Base-by-base conservation (phyloP, 2,329 filamentous ascomycete genomes). In the Aspergillus quadrilineatus region DNA sequence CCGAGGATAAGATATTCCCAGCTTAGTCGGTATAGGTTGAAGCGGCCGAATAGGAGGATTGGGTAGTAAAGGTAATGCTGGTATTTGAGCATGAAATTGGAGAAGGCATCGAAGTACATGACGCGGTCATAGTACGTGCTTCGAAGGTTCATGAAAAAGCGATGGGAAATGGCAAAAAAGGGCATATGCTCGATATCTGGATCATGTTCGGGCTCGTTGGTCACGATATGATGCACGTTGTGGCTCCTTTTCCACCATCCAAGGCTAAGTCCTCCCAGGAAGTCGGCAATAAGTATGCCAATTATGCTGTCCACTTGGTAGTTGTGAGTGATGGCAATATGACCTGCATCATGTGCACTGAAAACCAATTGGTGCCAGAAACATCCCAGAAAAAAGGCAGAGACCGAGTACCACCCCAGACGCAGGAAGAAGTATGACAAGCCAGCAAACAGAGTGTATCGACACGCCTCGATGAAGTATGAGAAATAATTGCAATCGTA, bases 231-330 rank as follows among this genome's bases (percentile, higher is more conserved):
- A 71, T 97, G 93, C 7, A 97, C 92, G 69, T 97, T 97, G 75
- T 97, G 93, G 71, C 87, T 97, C 60, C 86, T 83, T 76, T 97
- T 97, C 93, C 94, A 99, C 94, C 94, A 99, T 44, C 93, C 90
- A 53, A 96, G 77, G 28, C 91, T 96, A 34, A 99, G 76, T 0
- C 94, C 94, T 37, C 94, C 94, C 17, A 94, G 78, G 66, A 89
- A 97, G 71, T 96, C 89, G 52, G 92, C 92, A 67, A 97, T 89
- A 62, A 96, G 77, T 68, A 97, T 96, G 48, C 91, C 93, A 60
- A 99, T 90, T 48, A 89, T 80, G 1, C 88, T 89, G 73, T 99
- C 94, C 37, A 85, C 75, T 49, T 89, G 86, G 71, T 93, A 97
- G 70, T 88, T 82, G 74, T 97, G 93, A 2, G 94, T 99, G 66